Base-by-base conservation (phyloP, 23 red algal species). In the Gracilaria domingensis region DNA sequence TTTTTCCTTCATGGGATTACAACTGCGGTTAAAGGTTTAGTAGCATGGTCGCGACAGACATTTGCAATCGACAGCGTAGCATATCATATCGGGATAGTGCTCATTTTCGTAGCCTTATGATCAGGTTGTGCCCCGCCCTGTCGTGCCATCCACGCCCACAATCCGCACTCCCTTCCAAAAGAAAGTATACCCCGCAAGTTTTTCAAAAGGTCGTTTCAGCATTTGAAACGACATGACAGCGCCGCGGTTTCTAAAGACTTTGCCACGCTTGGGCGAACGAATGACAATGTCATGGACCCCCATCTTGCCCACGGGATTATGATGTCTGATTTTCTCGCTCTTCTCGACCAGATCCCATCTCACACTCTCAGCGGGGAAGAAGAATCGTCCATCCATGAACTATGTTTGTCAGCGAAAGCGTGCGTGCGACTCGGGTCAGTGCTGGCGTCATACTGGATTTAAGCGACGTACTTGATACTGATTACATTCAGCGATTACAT, bases 361-460 rank as follows among this genome's bases (percentile, higher is more conserved):
- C 58, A 85, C 81, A 30, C 81, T 65, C 7, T 29, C 14, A 17
- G 0, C 29, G 6, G 81, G 81, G 59, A 85, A 85, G 61, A 66
- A 85, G 45, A 85, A 85, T 6, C 81, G 81, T 61, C 81, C 81
- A 29, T 85, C 81, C 81, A 85, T 69, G 47, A 85, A 85, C 81
- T 85, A 44, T 1, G 64, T 13, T 0, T 12, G 64, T 69, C 64
- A 69, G 32, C 11, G 4, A 37, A 30, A 69, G 32, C 11, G 4
- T 20, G 32, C 24, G 18, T 62, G 5, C 26, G 4, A 13, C 17
- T 20, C 6, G 26, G 33, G 56, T 40, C 20, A n/a, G 26, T 8
- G 50, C 42, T 7, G 17, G 0, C 21, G 2, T 40, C 25, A 17
- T 0, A 38, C 28, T 17, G 54, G 20, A 35, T 18, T 23, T 61